Evolutionary conservation across 768 basidiomycete genomes (phyloP).

Genomic region (Trametes cinnabarina): DNA sequence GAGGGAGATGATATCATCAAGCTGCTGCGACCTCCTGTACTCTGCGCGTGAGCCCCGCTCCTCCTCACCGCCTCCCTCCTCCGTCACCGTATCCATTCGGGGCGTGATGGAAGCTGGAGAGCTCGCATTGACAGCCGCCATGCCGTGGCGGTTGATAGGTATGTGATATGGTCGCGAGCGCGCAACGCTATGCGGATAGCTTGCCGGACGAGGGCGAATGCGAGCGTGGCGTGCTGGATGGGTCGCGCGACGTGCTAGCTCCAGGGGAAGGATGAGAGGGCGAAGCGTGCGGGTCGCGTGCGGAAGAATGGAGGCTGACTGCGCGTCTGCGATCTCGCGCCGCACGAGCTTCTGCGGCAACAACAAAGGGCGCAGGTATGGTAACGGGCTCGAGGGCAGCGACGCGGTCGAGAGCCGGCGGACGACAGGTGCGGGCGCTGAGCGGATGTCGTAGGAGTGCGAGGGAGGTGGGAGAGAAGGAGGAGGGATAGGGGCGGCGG

Average conservation of each 20-base stretch:
- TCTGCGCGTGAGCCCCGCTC: not conserved
- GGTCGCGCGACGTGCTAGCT: constrained; percentile 10
- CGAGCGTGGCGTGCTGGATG: not conserved
- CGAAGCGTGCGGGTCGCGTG: constrained; percentile 8
- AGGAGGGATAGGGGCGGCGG: not conserved
- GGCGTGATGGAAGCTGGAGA: not conserved
- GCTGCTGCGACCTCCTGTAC: constrained; percentile 5
- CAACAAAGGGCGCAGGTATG: constrained; percentile 21
- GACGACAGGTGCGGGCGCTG: not conserved
- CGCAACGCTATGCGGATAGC: not conserved
- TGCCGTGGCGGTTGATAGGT: not conserved
- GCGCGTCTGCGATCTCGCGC: constrained; percentile 12
- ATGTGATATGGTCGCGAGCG: not conserved
- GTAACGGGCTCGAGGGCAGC: not conserved
- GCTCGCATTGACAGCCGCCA: not conserved
- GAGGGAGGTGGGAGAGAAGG: not conserved
- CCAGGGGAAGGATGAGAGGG: constrained; percentile 15
- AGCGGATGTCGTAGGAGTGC: not conserved
- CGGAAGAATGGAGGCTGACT: constrained; percentile 1
- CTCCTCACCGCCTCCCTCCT: not conserved
- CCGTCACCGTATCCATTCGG: not conserved
- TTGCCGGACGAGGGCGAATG: not conserved
- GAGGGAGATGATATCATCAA: constrained; percentile 15
- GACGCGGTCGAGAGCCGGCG: not conserved
- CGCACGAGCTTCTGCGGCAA: constrained; percentile 25